phyloP scores from a whole-genome alignment of 2,329 filamentous ascomycete species.

The Plectosphaerella cucumerina region DNA sequence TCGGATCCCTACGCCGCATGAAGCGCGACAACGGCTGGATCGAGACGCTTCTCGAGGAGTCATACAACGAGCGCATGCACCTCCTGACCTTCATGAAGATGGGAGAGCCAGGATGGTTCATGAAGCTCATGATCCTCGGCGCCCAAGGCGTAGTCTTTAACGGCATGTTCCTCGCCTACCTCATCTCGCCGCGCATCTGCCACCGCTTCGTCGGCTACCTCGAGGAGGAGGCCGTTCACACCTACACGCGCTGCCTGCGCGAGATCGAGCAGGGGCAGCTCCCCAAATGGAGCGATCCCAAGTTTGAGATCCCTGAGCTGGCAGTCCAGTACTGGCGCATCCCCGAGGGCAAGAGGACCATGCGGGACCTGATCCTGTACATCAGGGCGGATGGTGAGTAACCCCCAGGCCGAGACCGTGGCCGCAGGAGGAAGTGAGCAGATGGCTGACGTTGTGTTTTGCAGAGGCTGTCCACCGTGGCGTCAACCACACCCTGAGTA shows the following conservation, averaged over 20 bases:
- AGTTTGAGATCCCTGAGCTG: constrained; percentile 79
- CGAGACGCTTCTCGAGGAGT: constrained; percentile 84
- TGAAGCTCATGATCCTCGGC: constrained; percentile 86
- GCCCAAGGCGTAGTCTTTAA: constrained; percentile 98
- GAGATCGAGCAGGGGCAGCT: constrained; percentile 84
- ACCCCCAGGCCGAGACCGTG: background rate
- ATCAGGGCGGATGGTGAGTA: constrained; percentile 66
- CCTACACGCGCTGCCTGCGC: constrained; percentile 83
- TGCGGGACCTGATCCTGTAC: constrained; percentile 84
- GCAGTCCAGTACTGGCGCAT: constrained; percentile 93
- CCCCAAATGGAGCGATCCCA: constrained; percentile 69
- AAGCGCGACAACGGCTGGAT: constrained; percentile 97
- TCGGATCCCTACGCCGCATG: constrained; percentile 78
- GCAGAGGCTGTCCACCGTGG: constrained; percentile 82
- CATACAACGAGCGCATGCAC: constrained; percentile 92
- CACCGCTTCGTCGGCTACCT: constrained; percentile 97
- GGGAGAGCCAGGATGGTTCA: constrained; percentile 76
- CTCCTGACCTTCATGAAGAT: constrained; percentile 81
- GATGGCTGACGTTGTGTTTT: constrained; percentile 7
- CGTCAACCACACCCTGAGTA: constrained; percentile 92
- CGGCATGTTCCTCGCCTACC: constrained; percentile 81
- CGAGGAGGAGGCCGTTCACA: constrained; percentile 94
- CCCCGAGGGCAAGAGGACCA: constrained; percentile 75
- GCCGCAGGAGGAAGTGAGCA: too few relatives aligned
- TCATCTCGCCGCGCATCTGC: constrained; percentile 79